Conservation (phyloP, 2,329 filamentous ascomycete genomes). For the Epichloe amarillans region DNA sequence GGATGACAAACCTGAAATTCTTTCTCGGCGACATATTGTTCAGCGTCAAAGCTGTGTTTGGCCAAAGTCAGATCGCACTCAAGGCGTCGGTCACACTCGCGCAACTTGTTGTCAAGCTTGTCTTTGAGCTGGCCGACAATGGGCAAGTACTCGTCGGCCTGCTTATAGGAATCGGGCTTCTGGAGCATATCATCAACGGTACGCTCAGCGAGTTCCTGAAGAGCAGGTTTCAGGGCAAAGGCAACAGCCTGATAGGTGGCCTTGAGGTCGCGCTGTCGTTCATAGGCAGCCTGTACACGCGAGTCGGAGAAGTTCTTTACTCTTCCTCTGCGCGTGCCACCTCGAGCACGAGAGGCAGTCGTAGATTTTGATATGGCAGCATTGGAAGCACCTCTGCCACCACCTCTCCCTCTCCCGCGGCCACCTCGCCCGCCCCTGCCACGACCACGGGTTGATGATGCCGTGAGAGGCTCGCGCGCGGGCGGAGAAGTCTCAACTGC, state of each 20-base stretch:
- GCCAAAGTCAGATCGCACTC: constrained; percentile 23
- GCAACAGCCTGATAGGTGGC: constrained; percentile 50
- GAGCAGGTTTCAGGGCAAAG: constrained; percentile 47
- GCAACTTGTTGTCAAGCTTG: constrained; percentile 18
- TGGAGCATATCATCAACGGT: constrained; percentile 43
- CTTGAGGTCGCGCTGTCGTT: constrained; percentile 54
- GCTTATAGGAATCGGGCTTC: constrained; percentile 37
- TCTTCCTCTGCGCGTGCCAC: constrained; percentile 32
- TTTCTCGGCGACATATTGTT: constrained; percentile 20
- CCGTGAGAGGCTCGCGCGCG: constrained; percentile 20
- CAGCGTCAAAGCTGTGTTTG: constrained; percentile 23
- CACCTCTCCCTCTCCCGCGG: constrained; percentile 11
- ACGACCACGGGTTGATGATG: constrained; percentile 18
- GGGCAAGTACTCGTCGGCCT: constrained; percentile 37
- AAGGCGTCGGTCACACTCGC: constrained; percentile 18
- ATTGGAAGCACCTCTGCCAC: constrained; percentile 16
- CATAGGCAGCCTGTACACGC: constrained; percentile 43
- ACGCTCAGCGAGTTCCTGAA: constrained; percentile 52
- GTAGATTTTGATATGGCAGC: constrained; percentile 20
- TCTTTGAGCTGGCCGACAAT: constrained; percentile 36
- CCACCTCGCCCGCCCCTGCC: constrained; percentile 15
- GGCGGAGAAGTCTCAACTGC: constrained; percentile 25
- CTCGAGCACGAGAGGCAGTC: constrained; percentile 23
- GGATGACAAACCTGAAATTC: constrained; percentile 25
- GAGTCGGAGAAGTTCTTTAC: constrained; percentile 43